Evolutionary conservation across 2,329 filamentous ascomycete species (phyloP).

Genomic region (Venturia pyrina): DNA sequence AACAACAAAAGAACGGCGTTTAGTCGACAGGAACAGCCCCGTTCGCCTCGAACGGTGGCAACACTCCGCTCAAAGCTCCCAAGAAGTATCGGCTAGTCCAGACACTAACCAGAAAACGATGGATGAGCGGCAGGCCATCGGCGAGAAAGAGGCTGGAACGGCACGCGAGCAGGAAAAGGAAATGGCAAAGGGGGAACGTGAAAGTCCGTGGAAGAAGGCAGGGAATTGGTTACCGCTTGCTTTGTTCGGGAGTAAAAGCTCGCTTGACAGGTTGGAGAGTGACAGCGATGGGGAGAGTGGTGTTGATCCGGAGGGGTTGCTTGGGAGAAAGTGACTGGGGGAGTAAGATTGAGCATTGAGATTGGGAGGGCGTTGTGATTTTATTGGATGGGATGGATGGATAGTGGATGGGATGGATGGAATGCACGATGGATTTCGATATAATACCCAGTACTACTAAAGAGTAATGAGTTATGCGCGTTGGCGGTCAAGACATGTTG

Average conservation of each 20-base stretch:
- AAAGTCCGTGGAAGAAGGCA: neutral
- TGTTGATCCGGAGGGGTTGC: neutral
- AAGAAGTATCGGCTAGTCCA: neutral
- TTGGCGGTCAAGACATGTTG: too few species aligned
- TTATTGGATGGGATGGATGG: too few species aligned
- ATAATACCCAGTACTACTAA: too few species aligned
- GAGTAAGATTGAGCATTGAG: neutral
- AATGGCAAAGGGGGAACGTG: neutral
- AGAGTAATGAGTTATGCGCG: too few species aligned
- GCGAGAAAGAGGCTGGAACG: neutral
- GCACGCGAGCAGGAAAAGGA: neutral
- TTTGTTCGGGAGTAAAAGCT: neutral
- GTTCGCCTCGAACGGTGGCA: neutral
- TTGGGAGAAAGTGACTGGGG: neutral
- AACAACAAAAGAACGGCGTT: neutral
- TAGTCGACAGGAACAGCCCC: neutral
- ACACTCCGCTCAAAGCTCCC: neutral
- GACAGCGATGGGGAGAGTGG: neutral
- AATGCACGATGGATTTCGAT: too few species aligned
- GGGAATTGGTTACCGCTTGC: too few species aligned
- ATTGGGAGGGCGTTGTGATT: neutral
- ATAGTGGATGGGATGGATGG: too few species aligned
- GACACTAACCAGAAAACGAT: too few species aligned
- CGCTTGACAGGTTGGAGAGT: neutral
- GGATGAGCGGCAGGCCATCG: too few species aligned